These are phyloP conservation scores for Diutina pseudorugosa DNA, from an alignment of 1,139 yeast genomes.

Conservation along the genomic window DNA sequence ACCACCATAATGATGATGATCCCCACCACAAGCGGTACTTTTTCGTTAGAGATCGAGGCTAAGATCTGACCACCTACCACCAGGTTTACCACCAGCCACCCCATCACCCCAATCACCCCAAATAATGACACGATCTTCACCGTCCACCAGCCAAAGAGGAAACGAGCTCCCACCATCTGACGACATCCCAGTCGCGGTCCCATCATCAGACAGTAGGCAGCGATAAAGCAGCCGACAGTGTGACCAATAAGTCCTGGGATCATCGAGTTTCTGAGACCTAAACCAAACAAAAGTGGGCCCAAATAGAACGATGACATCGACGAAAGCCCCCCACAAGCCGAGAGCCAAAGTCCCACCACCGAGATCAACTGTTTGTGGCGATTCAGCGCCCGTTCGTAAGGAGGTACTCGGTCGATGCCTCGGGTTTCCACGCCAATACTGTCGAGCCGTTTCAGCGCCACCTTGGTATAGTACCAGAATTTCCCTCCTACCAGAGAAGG, in stretches of 20 bases:
- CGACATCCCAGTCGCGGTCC: slow-evolving; percentile 84
- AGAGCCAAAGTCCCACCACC: slow-evolving; percentile 68
- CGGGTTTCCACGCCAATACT: slow-evolving; percentile 56
- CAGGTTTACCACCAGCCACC: slow-evolving; percentile 78
- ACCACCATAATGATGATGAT: slow-evolving; percentile 55
- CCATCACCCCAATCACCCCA: slow-evolving; percentile 64
- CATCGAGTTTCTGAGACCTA: slow-evolving; percentile 53
- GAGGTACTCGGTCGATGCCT: slow-evolving; percentile 69
- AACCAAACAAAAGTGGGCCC: slow-evolving; percentile 58
- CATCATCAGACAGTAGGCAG: slow-evolving; percentile 74
- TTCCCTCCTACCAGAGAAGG: not conserved
- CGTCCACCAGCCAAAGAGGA: slow-evolving; percentile 73
- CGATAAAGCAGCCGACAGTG: slow-evolving; percentile 56
- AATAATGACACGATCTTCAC: slow-evolving; percentile 62
- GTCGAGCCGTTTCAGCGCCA: slow-evolving; percentile 13
- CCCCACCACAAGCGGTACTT: slow-evolving; percentile 60
- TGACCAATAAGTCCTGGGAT: slow-evolving; percentile 51
- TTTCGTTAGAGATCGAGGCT: slow-evolving; percentile 47
- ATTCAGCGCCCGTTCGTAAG: slow-evolving; percentile 52
- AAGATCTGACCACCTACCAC: slow-evolving; percentile 81
- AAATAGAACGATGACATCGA: slow-evolving; percentile 73
- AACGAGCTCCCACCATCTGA: slow-evolving; percentile 76
- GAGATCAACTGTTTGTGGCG: slow-evolving; percentile 37
- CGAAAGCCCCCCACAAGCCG: slow-evolving; percentile 76
- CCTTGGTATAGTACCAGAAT: not conserved